Conservation (phyloP, 2,329 filamentous ascomycete species). For the Malbranchea zuffiana region DNA sequence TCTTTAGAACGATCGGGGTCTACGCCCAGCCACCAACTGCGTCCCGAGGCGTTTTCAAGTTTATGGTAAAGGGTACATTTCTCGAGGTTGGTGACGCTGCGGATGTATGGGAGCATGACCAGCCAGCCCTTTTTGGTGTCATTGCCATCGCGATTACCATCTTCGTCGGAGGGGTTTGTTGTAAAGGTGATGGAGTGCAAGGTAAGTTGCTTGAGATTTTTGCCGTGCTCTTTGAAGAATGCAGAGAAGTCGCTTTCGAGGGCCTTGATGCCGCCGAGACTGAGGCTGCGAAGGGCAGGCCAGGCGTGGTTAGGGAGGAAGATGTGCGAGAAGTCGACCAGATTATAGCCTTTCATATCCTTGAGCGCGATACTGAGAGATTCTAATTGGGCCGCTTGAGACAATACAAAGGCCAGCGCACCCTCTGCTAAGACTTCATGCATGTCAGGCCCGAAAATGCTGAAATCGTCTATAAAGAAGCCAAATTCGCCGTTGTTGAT, state of each 20-base stretch:
- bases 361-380: background rate
- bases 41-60: slow-evolving; percentile 2
- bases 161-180: no score
- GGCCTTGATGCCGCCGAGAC: slow-evolving; percentile 1
- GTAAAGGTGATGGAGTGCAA: background rate
- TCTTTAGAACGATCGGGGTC: no score
- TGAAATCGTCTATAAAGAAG: no score
- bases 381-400: background rate
- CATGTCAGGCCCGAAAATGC: no score
- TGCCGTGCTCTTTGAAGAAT: background rate
- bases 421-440: background rate
- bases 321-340: background rate
- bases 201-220: background rate
- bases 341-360: background rate
- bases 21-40: slow-evolving; percentile 1
- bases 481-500: no score
- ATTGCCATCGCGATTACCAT: no score
- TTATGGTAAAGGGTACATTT: background rate
- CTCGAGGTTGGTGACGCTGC: background rate
- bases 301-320: background rate
- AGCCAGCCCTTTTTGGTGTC: slow-evolving; percentile 1
- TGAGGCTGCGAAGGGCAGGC: background rate
- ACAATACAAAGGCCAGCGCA: background rate
- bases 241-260: background rate
- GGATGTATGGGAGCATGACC: background rate